Conservation (phyloP, 768 basidiomycete genomes). For the Postia placenta region DNA sequence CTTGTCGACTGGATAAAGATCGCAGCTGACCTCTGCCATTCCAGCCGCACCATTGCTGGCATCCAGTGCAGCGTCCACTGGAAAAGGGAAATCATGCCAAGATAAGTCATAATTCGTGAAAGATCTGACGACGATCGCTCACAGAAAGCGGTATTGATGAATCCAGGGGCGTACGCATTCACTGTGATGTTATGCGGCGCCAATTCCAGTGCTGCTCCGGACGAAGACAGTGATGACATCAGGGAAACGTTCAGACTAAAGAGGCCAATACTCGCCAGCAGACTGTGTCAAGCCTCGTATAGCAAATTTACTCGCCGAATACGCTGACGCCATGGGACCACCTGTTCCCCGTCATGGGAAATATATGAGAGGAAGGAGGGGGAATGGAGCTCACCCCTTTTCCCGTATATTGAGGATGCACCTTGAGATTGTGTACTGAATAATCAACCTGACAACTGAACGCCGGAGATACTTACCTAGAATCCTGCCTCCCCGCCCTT, state of each 20-base stretch:
- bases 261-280: slow-evolving; percentile 9
- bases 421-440: slow-evolving; percentile 1
- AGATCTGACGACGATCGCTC: not conserved
- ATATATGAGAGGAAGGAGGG: not conserved
- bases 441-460: not conserved
- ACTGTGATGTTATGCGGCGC: slow-evolving; percentile 19
- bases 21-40: not conserved
- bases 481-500: slow-evolving; percentile 34
- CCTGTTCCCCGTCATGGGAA: not conserved
- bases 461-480: slow-evolving; percentile 22
- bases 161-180: slow-evolving; percentile 24
- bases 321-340: slow-evolving; percentile 5
- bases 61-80: not conserved
- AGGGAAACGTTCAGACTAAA: slow-evolving; percentile 6
- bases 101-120: not conserved
- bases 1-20: not conserved
- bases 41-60: not conserved
- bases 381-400: slow-evolving; percentile 15
- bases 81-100: not conserved
- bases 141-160: slow-evolving; percentile 16
- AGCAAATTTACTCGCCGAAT: slow-evolving; percentile 23
- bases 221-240: not conserved
- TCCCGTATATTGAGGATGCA: slow-evolving; percentile 28
- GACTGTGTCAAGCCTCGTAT: slow-evolving; percentile 23
- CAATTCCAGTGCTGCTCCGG: slow-evolving; percentile 12